A percentile compares a stretch with the other conserved stretches of the same genome.
Evolutionary conservation across 208 protist species (phyloP).

Genomic region (Endotrypanum monterogeii): DNA sequence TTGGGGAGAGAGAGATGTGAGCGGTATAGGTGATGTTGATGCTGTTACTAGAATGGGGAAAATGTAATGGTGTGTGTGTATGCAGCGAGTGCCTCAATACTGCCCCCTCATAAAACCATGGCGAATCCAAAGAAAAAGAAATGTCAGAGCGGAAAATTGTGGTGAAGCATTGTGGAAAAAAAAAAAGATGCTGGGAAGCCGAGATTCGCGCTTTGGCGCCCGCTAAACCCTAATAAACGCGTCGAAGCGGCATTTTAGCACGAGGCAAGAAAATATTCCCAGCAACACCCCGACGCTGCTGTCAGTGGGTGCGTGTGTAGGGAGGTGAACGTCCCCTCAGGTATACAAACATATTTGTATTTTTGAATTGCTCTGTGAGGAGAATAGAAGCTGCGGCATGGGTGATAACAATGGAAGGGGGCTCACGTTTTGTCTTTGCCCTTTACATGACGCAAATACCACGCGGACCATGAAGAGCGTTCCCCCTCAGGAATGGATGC

Average conservation of each 20-base stretch:
- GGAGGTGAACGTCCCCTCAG: background rate
- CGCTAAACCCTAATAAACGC: background rate
- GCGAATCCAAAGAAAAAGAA: background rate
- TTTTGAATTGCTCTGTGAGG: slow-evolving; percentile 1
- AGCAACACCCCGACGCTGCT: background rate
- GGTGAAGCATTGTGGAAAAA: background rate
- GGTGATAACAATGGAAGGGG: background rate
- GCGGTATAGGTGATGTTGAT: background rate
- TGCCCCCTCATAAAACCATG: background rate
- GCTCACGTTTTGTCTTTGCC: slow-evolving; percentile 17
- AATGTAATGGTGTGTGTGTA: background rate
- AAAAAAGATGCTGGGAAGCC: background rate
- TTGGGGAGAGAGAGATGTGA: too few species aligned
- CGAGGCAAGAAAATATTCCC: background rate
- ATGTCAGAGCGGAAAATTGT: background rate
- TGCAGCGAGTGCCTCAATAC: background rate
- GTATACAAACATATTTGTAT: background rate
- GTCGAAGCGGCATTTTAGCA: background rate
- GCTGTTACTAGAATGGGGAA: background rate
- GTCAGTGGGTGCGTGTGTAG: background rate
- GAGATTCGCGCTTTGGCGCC: background rate
- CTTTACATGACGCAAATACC: slow-evolving; percentile 76
- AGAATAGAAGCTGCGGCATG: background rate
- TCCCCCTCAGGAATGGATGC: slow-evolving; percentile 64
- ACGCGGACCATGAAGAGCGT: slow-evolving; percentile 68